phyloP scores from a whole-genome alignment of 345 rosid species.

The Bruguiera gymnorhiza region DNA sequence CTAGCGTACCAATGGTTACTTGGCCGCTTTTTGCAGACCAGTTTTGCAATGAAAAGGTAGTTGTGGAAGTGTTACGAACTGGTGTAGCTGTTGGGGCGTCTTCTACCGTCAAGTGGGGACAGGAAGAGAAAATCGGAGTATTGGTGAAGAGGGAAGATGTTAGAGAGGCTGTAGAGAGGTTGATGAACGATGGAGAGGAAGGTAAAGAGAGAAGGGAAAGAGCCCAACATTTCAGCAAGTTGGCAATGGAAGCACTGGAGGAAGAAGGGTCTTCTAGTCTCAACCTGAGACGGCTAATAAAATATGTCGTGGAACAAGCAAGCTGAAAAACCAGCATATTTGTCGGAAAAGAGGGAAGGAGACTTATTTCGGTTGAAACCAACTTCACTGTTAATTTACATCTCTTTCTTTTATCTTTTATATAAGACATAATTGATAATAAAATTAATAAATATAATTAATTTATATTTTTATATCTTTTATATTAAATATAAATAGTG shows the following conservation, averaged over 20 bases:
- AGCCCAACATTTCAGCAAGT: constrained; percentile 19
- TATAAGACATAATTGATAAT: no score
- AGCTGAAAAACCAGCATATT: neutral
- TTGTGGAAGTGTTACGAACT: constrained; percentile 33
- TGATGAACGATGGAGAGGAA: constrained; percentile 23
- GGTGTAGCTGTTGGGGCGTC: constrained; percentile 41
- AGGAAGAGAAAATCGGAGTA: constrained; percentile 28
- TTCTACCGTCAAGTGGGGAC: constrained; percentile 14
- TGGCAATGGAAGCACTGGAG: constrained; percentile 19
- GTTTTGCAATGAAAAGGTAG: constrained; percentile 33
- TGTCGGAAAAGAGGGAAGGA: no score
- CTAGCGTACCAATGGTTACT: constrained; percentile 37
- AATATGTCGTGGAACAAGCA: constrained; percentile 2
- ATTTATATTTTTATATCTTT: no score
- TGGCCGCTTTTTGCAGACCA: constrained; percentile 43
- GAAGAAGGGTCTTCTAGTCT: constrained; percentile 28
- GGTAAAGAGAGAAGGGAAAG: constrained; percentile 26
- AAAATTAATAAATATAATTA: no score
- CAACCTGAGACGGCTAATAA: constrained; percentile 15
- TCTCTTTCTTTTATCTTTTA: no score
- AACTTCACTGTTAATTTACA: no score
- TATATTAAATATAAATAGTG: no score
- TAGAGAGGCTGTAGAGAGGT: constrained; percentile 6
- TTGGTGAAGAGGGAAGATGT: constrained; percentile 25
- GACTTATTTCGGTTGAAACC: no score